These are phyloP conservation scores for Phaeoacremonium minimum DNA, from an alignment of 2,329 filamentous ascomycete genomes.

Conservation along the genomic window DNA sequence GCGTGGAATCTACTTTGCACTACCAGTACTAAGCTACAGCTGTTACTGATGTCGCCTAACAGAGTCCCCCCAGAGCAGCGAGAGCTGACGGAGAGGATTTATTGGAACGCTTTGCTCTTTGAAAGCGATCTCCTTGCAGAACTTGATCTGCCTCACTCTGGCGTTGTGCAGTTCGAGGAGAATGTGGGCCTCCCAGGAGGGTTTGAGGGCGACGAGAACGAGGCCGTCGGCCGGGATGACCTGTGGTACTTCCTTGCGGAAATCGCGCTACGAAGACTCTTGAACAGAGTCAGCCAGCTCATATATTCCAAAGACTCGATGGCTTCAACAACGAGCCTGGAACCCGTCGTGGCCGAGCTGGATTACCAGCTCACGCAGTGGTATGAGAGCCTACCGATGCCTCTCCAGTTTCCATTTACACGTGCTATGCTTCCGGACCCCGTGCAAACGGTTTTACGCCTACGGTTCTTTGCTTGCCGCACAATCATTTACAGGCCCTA, in stretches of 20 bases:
- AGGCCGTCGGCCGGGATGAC: slow-evolving; percentile 66
- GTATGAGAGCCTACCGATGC: slow-evolving; percentile 73
- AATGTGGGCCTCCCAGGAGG: slow-evolving; percentile 73
- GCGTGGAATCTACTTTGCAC: slow-evolving; percentile 79
- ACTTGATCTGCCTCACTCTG: slow-evolving; percentile 76
- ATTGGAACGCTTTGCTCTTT: slow-evolving; percentile 79
- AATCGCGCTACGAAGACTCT: slow-evolving; percentile 70
- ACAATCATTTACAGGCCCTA: slow-evolving; percentile 86
- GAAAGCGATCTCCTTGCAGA: slow-evolving; percentile 78
- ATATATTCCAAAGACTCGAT: slow-evolving; percentile 73
- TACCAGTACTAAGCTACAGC: slow-evolving; percentile 75
- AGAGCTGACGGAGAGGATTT: slow-evolving; percentile 72
- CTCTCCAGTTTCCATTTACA: slow-evolving; percentile 74
- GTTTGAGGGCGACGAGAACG: slow-evolving; percentile 67
- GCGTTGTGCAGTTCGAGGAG: slow-evolving; percentile 78
- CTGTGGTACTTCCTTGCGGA: slow-evolving; percentile 85
- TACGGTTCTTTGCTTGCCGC: slow-evolving; percentile 80
- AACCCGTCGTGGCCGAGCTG: slow-evolving; percentile 73
- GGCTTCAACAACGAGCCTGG: slow-evolving; percentile 67
- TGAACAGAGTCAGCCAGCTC: slow-evolving; percentile 75
- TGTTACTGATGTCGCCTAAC: slow-evolving; percentile 70
- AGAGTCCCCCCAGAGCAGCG: slow-evolving; percentile 66
- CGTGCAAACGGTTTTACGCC: slow-evolving; percentile 72
- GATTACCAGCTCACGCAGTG: slow-evolving; percentile 81
- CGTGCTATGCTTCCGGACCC: slow-evolving; percentile 64